These are phyloP conservation scores for Pseudocercospora crystallina DNA, from an alignment of 2,329 filamentous ascomycete genomes.

Conservation along the genomic window DNA sequence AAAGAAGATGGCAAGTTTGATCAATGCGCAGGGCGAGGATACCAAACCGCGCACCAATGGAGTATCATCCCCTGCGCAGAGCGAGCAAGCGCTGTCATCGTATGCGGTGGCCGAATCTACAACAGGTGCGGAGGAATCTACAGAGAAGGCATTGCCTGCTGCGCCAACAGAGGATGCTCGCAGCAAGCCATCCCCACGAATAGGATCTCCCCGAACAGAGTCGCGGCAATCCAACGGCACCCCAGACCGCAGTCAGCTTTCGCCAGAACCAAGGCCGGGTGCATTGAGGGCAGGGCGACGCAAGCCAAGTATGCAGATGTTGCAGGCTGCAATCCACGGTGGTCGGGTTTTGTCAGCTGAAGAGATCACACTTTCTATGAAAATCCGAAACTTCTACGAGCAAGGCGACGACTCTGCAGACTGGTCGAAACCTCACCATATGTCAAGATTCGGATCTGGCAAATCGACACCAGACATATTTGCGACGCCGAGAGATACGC, in stretches of 20 bases:
- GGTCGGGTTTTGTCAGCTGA: constrained; percentile 60
- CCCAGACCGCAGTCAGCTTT: too few species aligned
- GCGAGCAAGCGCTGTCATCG: too few species aligned
- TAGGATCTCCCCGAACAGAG: too few species aligned
- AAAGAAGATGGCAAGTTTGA: constrained; percentile 44
- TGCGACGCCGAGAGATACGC: constrained; percentile 1
- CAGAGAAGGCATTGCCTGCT: too few species aligned
- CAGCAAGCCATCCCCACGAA: too few species aligned
- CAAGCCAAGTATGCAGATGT: constrained; percentile 38
- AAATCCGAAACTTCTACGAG: constrained; percentile 64
- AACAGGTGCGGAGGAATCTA: background rate
- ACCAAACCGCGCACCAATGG: constrained; percentile 7
- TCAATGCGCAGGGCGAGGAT: constrained; percentile 26
- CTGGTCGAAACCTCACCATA: constrained; percentile 32
- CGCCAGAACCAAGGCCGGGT: constrained; percentile 6
- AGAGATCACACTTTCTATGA: constrained; percentile 62
- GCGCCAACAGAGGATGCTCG: too few species aligned
- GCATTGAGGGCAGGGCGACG: constrained; percentile 31
- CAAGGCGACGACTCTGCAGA: constrained; percentile 58
- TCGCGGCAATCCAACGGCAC: too few species aligned
- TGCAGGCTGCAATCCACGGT: constrained; percentile 35
- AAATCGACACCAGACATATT: constrained; percentile 13
- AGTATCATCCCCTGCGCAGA: background rate
- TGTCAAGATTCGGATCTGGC: constrained; percentile 8
- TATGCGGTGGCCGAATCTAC: background rate